Evolutionary conservation across 1,284 basidiomycete species (phyloP).

Genomic region (Rhizopogon hawkerae): DNA sequence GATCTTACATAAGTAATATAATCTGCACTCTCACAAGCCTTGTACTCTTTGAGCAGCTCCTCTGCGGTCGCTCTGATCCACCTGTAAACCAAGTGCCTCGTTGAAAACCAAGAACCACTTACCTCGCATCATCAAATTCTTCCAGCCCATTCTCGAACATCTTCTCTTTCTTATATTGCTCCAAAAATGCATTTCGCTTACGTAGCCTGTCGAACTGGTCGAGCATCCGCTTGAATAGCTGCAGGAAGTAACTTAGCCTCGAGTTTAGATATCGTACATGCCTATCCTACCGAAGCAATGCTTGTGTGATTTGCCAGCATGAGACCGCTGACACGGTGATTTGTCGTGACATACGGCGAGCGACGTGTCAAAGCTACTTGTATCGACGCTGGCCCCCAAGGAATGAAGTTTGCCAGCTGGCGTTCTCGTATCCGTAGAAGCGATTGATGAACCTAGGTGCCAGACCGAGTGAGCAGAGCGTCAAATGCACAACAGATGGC

Average conservation of each 20-base stretch:
- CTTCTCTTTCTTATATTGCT: constrained; percentile 96
- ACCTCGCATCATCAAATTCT: constrained; percentile 94
- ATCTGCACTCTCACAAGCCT: constrained; percentile 85
- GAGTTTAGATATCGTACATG: background rate
- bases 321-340: constrained; percentile 90
- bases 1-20: constrained; percentile 74
- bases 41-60: constrained; percentile 84
- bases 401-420: constrained; percentile 95
- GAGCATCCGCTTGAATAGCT: constrained; percentile 94
- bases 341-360: constrained; percentile 83
- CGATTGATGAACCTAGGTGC: constrained; percentile 86
- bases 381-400: constrained; percentile 98
- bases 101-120: constrained; percentile 13
- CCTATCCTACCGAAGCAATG: constrained; percentile 72
- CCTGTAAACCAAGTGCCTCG: constrained; percentile 2
- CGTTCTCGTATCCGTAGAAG: constrained; percentile 93
- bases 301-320: constrained; percentile 99
- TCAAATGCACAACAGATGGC: constrained; percentile 1
- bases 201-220: constrained; percentile 90
- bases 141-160: constrained; percentile 88
- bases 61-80: constrained; percentile 67
- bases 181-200: constrained; percentile 91
- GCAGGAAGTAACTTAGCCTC: constrained; percentile 6
- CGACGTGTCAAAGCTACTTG: constrained; percentile 93
- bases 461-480: background rate